Evolutionary conservation across 805 yeast species (phyloP).

Genomic region (Wickerhamiella dianesei): DNA sequence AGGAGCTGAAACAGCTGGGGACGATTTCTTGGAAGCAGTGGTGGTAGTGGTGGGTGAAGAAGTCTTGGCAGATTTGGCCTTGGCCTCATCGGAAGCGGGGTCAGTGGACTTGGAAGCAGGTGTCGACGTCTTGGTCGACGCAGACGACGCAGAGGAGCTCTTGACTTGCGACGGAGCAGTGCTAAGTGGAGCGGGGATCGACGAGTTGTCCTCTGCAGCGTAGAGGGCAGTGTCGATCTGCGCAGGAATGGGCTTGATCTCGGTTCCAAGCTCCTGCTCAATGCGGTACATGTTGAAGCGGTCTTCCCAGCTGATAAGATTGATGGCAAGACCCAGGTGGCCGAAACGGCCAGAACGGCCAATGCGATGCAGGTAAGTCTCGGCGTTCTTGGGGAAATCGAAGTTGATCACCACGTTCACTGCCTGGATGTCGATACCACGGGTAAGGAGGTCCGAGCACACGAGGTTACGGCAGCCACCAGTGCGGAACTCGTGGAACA

Average conservation of each 20-base stretch:
- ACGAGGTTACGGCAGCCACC: slow-evolving; percentile 96
- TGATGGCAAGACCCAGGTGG: slow-evolving; percentile 93
- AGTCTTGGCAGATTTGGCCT: not conserved
- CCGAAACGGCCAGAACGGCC: slow-evolving; percentile 99
- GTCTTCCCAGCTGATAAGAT: slow-evolving; percentile 93
- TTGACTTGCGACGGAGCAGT: slow-evolving; percentile 13
- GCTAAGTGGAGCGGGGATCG: slow-evolving; percentile 83
- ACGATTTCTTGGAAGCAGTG: not conserved
- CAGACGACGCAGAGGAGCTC: slow-evolving; percentile 4
- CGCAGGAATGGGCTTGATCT: slow-evolving; percentile 93
- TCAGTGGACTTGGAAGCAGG: not conserved
- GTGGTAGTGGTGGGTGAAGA: not conserved
- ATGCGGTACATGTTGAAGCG: slow-evolving; percentile 85
- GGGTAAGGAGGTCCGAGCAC: slow-evolving; percentile 88
- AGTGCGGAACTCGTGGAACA: slow-evolving; percentile 96
- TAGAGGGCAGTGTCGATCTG: slow-evolving; percentile 77
- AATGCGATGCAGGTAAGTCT: slow-evolving; percentile 92
- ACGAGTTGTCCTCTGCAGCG: slow-evolving; percentile 54
- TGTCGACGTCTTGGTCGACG: not conserved
- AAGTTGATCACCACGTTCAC: slow-evolving; percentile 96
- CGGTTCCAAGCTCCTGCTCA: slow-evolving; percentile 95
- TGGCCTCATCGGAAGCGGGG: not conserved
- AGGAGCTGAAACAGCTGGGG: not conserved
- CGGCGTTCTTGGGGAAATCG: slow-evolving; percentile 97
- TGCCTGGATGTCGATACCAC: slow-evolving; percentile 98